Conservation (phyloP, 2,329 filamentous ascomycete genomes). For the Colletotrichum musicola region DNA sequence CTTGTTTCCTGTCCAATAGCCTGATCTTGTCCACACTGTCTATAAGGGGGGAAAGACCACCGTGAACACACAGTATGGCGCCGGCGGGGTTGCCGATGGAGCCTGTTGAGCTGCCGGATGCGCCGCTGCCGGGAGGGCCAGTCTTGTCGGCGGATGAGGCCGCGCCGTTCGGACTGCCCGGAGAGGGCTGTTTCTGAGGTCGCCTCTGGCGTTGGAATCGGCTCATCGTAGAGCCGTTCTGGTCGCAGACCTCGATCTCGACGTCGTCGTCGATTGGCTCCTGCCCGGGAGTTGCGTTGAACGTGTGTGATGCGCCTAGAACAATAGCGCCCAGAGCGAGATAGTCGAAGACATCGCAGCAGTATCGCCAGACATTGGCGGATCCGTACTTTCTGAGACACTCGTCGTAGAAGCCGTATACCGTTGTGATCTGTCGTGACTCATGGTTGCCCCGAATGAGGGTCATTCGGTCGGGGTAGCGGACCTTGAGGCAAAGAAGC, state of each 20-base stretch:
- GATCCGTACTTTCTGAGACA: slow-evolving; percentile 96
- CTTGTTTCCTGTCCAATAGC: slow-evolving; percentile 94
- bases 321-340: slow-evolving; percentile 90
- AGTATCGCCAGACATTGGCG: slow-evolving; percentile 97
- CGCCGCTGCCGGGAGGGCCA: slow-evolving; percentile 84
- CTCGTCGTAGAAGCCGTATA: slow-evolving; percentile 99
- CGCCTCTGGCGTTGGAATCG: slow-evolving; percentile 68
- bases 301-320: slow-evolving; percentile 82
- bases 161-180: slow-evolving; percentile 46
- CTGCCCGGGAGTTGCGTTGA: slow-evolving; percentile 61
- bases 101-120: slow-evolving; percentile 76
- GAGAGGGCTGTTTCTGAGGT: slow-evolving; percentile 41
- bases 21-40: slow-evolving; percentile 97
- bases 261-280: slow-evolving; percentile 76
- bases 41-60: slow-evolving; percentile 89
- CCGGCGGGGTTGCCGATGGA: slow-evolving; percentile 78
- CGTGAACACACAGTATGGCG: slow-evolving; percentile 95
- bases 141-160: slow-evolving; percentile 59
- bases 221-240: slow-evolving; percentile 82
- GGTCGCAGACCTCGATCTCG: slow-evolving; percentile 94
- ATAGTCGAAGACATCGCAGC: slow-evolving; percentile 98
- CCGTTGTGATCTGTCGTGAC: slow-evolving; percentile 95
- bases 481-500: slow-evolving; percentile 94
- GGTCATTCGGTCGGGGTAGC: slow-evolving; percentile 97
- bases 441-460: slow-evolving; percentile 96